Evolutionary conservation across 2,329 filamentous ascomycete genomes (phyloP), one percentile per base, ranked within the genome.

Genomic region (Sporothrix mexicana): DNA sequence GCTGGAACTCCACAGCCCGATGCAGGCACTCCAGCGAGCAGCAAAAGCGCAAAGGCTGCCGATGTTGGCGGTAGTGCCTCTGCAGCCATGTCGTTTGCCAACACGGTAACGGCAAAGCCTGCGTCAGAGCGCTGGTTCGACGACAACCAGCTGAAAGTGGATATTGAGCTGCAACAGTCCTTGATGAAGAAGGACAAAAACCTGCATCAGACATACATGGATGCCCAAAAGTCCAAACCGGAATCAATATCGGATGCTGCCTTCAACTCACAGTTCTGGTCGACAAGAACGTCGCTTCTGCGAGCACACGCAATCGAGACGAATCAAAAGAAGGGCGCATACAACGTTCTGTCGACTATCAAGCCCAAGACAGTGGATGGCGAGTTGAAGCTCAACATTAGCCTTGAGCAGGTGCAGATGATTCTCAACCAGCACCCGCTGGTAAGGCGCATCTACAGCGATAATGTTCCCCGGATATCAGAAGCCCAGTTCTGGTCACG

Each of bases 261-360:
- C 61, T 97, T 98, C 81, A 94, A 95, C 77, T 86, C 90, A 0
- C 95, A 98, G 80, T 99, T 99, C 83, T 99, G 96, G 96, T 93
- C 94, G 1, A 93, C 94, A 1, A 88, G 97, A 62, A 88, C 95
- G 64, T 94, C 94, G 80, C 85, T 98, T 45, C 86, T 99, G 43
- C 92, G 96, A 13, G 92, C 95, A 0, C 93, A 98, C 82, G 95
- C 94, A 1, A 96, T 97, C 62, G 94, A 98, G 81, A 90, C 88
- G 72, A 90, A 89, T 73, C 97, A 99, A 83, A 92, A 91, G 77
- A 92, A 93, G 76, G 96, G 95, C 6, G 90, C 94, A 3, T 98
- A 98, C 83, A 98, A 99, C 77, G 95, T 98, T 7, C 85, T 99
- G 20, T 95, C 96, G 0, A 92, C 93, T 20, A 90, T 98, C 77